Evolutionary conservation across 345 rosid genomes (phyloP).

Genomic region (rapeseed (Brassica napus)): DNA sequence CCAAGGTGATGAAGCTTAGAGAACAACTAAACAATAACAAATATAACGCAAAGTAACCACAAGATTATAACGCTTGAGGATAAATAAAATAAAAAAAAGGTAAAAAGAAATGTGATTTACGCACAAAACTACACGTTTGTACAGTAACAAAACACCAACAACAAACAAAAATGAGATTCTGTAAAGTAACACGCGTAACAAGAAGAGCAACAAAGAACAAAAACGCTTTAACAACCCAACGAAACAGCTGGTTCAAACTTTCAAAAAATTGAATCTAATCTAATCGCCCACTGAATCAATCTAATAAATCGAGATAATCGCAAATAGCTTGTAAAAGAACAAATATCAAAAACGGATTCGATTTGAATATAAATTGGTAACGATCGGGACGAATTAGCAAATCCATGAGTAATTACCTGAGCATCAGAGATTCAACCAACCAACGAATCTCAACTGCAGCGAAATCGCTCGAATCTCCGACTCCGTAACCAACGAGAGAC

Average conservation of each 20-base stretch:
- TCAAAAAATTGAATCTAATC: not conserved
- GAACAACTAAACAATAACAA: not conserved
- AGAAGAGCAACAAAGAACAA: slow-evolving; percentile 7
- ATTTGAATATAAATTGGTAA: not conserved
- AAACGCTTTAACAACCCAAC: not conserved
- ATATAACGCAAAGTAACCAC: slow-evolving; percentile 5
- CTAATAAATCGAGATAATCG: not conserved
- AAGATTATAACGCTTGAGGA: not conserved
- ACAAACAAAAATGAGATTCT: not conserved
- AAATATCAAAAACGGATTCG: not conserved
- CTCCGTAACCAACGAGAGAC: slow-evolving; percentile 11
- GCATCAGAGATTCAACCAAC: slow-evolving; percentile 28
- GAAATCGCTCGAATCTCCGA: slow-evolving; percentile 9
- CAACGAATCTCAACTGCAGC: slow-evolving; percentile 3
- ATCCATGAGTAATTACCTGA: slow-evolving; percentile 25
- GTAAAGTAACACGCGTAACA: slow-evolving; percentile 9
- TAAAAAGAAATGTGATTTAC: not conserved
- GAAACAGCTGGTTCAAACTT: not conserved
- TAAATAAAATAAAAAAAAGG: too few species aligned
- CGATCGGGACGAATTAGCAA: slow-evolving; percentile 2
- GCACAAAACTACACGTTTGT: not conserved
- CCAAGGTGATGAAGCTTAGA: not conserved
- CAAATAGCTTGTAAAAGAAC: too few species aligned
- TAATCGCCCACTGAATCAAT: too few species aligned
- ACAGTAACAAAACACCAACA: not conserved